A percentile compares a stretch with the other conserved stretches of the same genome.
These are phyloP conservation scores for Eucalyptus pumila DNA, from an alignment of 345 rosid genomes.

Conservation along the genomic window DNA sequence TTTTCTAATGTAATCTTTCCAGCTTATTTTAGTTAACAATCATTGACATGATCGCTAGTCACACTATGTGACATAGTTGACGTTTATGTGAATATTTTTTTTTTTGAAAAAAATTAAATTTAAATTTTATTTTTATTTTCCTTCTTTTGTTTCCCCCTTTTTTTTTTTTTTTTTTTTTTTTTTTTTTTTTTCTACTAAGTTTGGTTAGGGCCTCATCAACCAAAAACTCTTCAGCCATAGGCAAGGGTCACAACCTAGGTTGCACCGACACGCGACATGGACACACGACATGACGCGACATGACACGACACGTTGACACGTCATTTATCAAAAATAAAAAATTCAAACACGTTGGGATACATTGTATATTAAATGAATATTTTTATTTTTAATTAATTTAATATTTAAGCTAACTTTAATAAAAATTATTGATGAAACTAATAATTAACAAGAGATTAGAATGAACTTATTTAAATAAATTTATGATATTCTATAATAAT, in stretches of 20 bases:
- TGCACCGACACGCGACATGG: rapidly evolving
- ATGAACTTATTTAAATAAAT: no score
- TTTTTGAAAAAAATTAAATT: no score
- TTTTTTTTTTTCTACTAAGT: not conserved
- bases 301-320: rapidly evolving
- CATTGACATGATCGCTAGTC: rapidly evolving
- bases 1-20: not conserved
- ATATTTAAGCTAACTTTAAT: no score
- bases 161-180: not conserved
- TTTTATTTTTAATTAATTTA: no score
- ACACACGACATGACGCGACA: no score
- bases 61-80: not conserved
- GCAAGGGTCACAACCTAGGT: not conserved
- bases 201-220: not conserved
- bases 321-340: no score
- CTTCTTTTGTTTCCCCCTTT: not conserved
- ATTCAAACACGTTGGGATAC: rapidly evolving
- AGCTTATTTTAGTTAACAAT: not conserved
- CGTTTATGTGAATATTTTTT: not conserved
- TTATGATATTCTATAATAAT: no score
- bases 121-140: not conserved
- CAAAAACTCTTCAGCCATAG: not conserved
- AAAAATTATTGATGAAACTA: no score
- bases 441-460: no score
- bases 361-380: no score